Percentiles rank a stretch among this genome's conserved stretches.
phyloP scores from a whole-genome alignment of 345 rosid genomes.

The Erucastrum elatum region DNA sequence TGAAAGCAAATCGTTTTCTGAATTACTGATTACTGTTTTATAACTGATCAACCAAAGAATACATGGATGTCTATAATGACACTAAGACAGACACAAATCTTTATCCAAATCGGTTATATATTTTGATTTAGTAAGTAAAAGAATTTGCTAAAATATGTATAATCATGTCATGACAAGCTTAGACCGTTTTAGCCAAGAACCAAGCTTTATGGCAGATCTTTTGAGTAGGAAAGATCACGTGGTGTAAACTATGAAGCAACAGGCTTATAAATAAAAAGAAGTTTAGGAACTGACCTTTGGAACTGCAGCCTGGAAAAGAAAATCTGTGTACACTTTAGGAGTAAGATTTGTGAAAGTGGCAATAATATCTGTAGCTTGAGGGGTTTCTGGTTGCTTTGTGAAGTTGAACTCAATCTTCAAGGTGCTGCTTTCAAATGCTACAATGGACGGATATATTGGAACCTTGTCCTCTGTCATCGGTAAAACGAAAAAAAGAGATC shows the following conservation, averaged over 20 bases:
- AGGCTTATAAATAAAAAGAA: constrained; percentile 4
- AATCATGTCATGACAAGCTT: background rate
- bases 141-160: background rate
- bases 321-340: constrained; percentile 38
- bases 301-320: constrained; percentile 96
- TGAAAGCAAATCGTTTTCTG: background rate
- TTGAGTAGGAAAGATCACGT: background rate
- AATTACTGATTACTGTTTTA: background rate
- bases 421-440: constrained; percentile 81
- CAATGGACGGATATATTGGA: constrained; percentile 62
- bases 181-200: background rate
- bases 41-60: background rate
- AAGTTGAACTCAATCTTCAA: constrained; percentile 74
- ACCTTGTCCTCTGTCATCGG: constrained; percentile 61
- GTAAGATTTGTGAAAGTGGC: too few species aligned
- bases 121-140: background rate
- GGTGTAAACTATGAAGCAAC: background rate
- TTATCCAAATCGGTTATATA: background rate
- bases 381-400: constrained; percentile 69
- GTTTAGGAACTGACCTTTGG: constrained; percentile 70
- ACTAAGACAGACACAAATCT: background rate
- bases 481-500: constrained; percentile 1
- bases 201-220: background rate
- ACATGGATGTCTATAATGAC: background rate
- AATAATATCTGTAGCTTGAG: constrained; percentile 43